Evolutionary conservation across 2,329 filamentous ascomycete species (phyloP).

Genomic region (Neophaeococcomyces aloes): DNA sequence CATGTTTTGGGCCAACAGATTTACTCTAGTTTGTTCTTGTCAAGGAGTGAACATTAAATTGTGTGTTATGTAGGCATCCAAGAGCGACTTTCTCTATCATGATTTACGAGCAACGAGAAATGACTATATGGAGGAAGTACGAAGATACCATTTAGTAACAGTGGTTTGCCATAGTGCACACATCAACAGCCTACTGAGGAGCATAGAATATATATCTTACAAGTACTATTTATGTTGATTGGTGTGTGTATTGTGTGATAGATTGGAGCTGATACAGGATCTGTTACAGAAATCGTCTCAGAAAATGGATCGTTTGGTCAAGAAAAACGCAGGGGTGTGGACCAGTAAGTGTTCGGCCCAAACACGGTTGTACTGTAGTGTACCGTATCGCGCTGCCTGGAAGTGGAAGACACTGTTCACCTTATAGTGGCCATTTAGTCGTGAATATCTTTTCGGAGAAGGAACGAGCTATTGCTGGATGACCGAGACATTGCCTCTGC

Average conservation of each 20-base stretch:
- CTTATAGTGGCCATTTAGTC: no score
- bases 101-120: conserved; percentile 1
- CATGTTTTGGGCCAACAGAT: background rate
- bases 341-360: background rate
- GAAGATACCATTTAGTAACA: no score
- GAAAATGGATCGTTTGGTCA: background rate
- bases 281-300: background rate
- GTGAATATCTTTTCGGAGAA: no score
- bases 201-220: no score
- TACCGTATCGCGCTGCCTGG: background rate
- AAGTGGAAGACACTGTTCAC: no score
- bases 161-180: no score
- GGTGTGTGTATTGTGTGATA: background rate
- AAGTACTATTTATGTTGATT: background rate
- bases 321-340: conserved; percentile 1
- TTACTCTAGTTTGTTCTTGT: background rate
- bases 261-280: background rate
- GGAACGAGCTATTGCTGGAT: no score
- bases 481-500: no score
- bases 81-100: background rate
- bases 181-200: background rate
- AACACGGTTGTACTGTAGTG: background rate
- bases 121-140: background rate
- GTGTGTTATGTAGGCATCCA: background rate
- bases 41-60: background rate